Percentiles rank a stretch among this genome's conserved stretches.
These are phyloP conservation scores for Pythium phragmiticola DNA, from an alignment of 352 stramenopile species.

Conservation along the genomic window DNA sequence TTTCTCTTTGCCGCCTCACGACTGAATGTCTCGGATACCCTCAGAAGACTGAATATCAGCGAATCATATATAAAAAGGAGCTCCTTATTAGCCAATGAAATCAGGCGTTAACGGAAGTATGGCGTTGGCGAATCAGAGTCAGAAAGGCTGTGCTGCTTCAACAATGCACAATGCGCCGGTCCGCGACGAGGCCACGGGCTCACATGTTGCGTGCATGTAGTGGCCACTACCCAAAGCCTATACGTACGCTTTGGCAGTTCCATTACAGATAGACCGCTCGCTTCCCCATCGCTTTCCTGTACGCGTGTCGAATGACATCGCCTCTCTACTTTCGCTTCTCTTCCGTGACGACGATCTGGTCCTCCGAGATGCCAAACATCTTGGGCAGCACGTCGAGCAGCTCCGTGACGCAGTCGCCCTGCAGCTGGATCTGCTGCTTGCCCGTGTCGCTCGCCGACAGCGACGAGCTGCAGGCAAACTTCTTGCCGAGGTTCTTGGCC, in stretches of 20 bases:
- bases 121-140: no score
- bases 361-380: constrained; percentile 74
- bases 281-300: not conserved
- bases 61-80: constrained; percentile 11
- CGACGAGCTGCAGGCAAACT: constrained; percentile 80
- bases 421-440: constrained; percentile 81
- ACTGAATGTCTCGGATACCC: not conserved
- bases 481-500: constrained; percentile 76
- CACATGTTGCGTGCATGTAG: no score
- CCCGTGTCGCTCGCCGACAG: constrained; percentile 73
- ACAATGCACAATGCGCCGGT: no score
- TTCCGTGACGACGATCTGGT: constrained; percentile 71
- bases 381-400: constrained; percentile 72
- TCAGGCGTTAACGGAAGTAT: no score
- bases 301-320: not conserved
- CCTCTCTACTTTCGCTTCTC: constrained; percentile 46
- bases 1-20: not conserved
- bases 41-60: constrained; percentile 12
- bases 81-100: constrained; percentile 10
- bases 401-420: constrained; percentile 76
- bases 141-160: no score
- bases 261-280: not conserved
- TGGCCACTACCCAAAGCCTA: no score
- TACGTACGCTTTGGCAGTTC: not conserved
- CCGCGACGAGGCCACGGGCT: no score